Evolutionary conservation across 2,329 filamentous ascomycete species (phyloP), one percentile per base, ranked within the genome.

Genomic region (Xylaria sp.): DNA sequence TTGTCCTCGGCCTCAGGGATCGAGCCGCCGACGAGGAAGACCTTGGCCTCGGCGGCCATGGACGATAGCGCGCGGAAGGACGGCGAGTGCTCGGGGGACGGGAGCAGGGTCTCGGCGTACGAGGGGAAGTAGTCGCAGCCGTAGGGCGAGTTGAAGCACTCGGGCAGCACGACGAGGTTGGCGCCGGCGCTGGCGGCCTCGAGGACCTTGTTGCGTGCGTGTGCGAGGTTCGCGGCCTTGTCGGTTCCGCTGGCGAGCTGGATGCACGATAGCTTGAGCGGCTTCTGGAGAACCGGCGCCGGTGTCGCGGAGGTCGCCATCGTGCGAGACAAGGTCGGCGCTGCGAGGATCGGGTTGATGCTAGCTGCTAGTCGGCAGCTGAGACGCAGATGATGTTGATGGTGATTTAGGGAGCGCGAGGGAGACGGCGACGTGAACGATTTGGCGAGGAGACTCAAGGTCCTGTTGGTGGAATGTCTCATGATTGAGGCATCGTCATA

Each of bases 91-190:
- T 89, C 86, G 69, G 84, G 79, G 2, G 90, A 91, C 0, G 94
- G 93, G 58, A 84, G 82, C n/a, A 98, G 90, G 1, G 89, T 91
- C 82, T 99, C 96, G 74, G 96, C 94, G 81, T 98, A 98, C 70
- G 90, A 88, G 63, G 94, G 91, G 83, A 99, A 99, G 85, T 91
- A 94, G 78, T 94, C 81, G 73, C 90, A 94, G 74, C 96, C 96
- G 82, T 99, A 99, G 9, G 96, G 96, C 51, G 93, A 97, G 85
- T 99, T 99, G 89, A 99, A 99, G 86, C 96, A 99, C 84, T 99
- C 96, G 43, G 96, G 96, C 20, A 99, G 88, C 41, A 98, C 94
- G 73, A 98, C 91, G 68, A 99, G 90, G 66, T 92, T 90, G 69
- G 95, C 94, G 74, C 95, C 95, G 3, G 84, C 84, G 31, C 84